Conservation (phyloP, 2,329 filamentous ascomycete genomes). For the Tolypocladium album region DNA sequence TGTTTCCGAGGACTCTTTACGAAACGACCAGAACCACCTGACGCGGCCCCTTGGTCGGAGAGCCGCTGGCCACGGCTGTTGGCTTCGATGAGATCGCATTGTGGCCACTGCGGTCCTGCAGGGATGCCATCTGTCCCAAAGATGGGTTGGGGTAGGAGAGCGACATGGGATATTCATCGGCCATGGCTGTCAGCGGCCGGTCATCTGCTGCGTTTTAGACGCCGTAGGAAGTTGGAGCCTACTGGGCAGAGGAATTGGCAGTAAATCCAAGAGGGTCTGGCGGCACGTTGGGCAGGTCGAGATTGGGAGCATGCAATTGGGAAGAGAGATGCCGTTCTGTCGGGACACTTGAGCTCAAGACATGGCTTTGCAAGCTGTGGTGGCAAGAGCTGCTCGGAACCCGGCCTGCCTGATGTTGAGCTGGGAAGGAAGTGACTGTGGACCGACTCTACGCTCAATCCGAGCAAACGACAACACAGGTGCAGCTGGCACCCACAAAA, state of each 20-base stretch:
- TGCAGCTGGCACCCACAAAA: not conserved
- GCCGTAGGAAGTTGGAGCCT: not conserved
- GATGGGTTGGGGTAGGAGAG: slow-evolving; percentile 13
- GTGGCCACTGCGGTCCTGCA: not conserved
- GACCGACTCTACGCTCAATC: not conserved
- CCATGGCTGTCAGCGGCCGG: not conserved
- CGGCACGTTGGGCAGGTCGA: not conserved
- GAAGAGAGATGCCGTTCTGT: too few relatives aligned
- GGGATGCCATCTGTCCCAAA: slow-evolving; percentile 10
- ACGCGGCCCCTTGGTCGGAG: slow-evolving; percentile 7
- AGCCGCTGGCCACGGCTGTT: not conserved
- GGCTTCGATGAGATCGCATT: not conserved
- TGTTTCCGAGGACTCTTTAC: slow-evolving; percentile 11
- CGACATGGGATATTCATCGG: slow-evolving; percentile 1
- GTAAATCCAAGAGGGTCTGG: not conserved
- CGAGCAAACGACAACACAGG: too few relatives aligned
- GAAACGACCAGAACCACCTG: slow-evolving; percentile 23
- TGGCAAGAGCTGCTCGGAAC: not conserved
- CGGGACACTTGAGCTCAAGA: not conserved
- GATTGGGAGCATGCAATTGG: not conserved
- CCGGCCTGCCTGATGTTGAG: not conserved
- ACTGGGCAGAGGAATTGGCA: not conserved
- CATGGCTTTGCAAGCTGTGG: not conserved
- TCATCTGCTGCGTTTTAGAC: not conserved
- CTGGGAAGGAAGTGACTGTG: not conserved